Conservation (phyloP, 1,139 yeast genomes). For the Sugiyamaella sp. region DNA sequence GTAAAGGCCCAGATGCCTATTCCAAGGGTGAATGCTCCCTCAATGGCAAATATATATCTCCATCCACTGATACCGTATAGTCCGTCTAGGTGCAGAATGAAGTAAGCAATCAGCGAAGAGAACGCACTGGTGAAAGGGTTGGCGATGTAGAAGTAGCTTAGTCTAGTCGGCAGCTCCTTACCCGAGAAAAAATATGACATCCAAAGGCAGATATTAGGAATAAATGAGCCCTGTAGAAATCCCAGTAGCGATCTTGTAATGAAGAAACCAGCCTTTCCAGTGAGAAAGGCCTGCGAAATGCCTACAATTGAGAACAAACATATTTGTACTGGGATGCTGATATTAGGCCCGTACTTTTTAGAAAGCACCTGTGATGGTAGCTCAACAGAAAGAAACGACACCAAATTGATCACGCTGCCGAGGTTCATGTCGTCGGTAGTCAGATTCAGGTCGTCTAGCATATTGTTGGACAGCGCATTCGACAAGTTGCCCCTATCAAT, state of each 20-base stretch:
- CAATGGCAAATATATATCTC: conserved; percentile 68
- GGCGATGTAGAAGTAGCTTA: conserved; percentile 52
- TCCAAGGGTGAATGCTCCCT: conserved; percentile 58
- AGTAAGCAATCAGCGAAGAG: conserved; percentile 50
- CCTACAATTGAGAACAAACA: conserved; percentile 55
- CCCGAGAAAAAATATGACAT: conserved; percentile 55
- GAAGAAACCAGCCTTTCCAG: conserved; percentile 45
- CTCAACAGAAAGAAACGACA: conserved; percentile 52
- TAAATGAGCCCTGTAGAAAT: conserved; percentile 56
- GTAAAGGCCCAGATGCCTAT: conserved; percentile 51
- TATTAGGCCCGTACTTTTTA: conserved; percentile 55
- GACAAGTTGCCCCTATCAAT: conserved; percentile 55
- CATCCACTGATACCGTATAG: conserved; percentile 51
- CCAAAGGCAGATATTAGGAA: conserved; percentile 55
- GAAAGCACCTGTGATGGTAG: conserved; percentile 58
- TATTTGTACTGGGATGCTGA: conserved; percentile 57
- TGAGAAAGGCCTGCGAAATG: conserved; percentile 48
- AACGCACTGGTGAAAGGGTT: conserved; percentile 37
- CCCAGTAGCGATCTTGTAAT: conserved; percentile 53
- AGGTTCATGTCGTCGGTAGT: conserved; percentile 53
- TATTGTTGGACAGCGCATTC: conserved; percentile 55
- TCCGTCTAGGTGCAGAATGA: conserved; percentile 49
- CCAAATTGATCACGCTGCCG: conserved; percentile 50
- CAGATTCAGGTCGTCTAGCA: conserved; percentile 50
- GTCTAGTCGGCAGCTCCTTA: conserved; percentile 50